Percentiles rank a stretch among this genome's conserved stretches.
phyloP scores from a whole-genome alignment of 306 rosid genomes.

The Casuarina equisetifolia region DNA sequence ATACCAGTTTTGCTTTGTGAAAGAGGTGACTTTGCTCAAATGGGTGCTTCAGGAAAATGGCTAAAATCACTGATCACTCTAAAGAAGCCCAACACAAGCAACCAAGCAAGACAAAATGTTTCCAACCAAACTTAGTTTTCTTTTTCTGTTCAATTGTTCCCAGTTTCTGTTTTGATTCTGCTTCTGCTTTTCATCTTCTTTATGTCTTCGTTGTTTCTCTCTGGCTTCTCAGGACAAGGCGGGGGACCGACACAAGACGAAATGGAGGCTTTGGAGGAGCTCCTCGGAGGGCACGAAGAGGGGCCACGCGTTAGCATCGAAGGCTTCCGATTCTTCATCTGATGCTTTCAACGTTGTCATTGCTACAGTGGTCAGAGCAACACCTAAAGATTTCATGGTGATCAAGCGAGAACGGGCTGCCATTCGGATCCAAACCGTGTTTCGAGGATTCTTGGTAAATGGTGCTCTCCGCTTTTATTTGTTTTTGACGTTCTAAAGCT shows the following conservation, averaged over 20 bases:
- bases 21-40: slow-evolving; percentile 27
- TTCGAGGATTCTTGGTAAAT: slow-evolving; percentile 74
- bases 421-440: slow-evolving; percentile 70
- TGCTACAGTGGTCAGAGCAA: slow-evolving; percentile 73
- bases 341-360: slow-evolving; percentile 62
- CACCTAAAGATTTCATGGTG: slow-evolving; percentile 58
- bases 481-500: slow-evolving; percentile 9
- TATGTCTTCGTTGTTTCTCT: slow-evolving; percentile 7
- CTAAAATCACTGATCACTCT: slow-evolving; percentile 62
- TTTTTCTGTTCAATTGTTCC: too few species aligned
- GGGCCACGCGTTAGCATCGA: slow-evolving; percentile 24
- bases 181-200: neutral
- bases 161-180: too few species aligned
- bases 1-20: slow-evolving; percentile 2
- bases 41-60: slow-evolving; percentile 89
- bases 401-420: slow-evolving; percentile 83
- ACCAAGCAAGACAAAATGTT: slow-evolving; percentile 44
- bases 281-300: slow-evolving; percentile 57
- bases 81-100: slow-evolving; percentile 45
- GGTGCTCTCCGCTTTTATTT: neutral
- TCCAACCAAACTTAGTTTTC: neutral
- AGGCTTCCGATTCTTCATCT: slow-evolving; percentile 36
- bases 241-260: slow-evolving; percentile 63
- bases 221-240: slow-evolving; percentile 41
- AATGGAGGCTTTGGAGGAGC: slow-evolving; percentile 85